Conservation (phyloP, 192 early-diverging fungal species). For the Coemansia sp. region DNA sequence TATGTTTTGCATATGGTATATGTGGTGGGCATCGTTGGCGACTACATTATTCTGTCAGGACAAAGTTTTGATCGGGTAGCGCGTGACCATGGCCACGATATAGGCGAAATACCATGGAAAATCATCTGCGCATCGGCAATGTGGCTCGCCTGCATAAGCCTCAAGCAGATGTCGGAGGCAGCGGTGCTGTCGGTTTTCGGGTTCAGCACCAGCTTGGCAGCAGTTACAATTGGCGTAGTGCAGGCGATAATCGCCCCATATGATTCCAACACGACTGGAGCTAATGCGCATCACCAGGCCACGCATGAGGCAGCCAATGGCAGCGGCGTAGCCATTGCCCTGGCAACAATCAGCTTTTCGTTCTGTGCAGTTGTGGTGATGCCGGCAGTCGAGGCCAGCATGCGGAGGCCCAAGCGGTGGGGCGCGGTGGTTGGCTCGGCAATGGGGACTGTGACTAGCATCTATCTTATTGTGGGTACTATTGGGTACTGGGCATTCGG, state of each 20-base stretch:
- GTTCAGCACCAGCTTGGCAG: constrained; percentile 65
- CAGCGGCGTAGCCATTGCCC: constrained; percentile 61
- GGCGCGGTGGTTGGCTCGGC: constrained; percentile 60
- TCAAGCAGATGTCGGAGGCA: constrained; percentile 78
- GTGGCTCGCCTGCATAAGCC: constrained; percentile 66
- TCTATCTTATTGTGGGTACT: constrained; percentile 70
- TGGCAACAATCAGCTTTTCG: constrained; percentile 75
- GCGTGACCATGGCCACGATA: constrained; percentile 30
- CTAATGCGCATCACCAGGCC: constrained; percentile 28
- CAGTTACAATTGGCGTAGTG: constrained; percentile 63
- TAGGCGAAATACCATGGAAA: constrained; percentile 59
- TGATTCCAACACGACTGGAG: constrained; percentile 2
- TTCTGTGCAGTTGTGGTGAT: constrained; percentile 78
- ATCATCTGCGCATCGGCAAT: constrained; percentile 60
- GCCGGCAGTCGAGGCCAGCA: constrained; percentile 73
- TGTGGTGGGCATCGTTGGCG: constrained; percentile 62
- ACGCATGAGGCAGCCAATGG: constrained; percentile 46
- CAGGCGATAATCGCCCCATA: constrained; percentile 53
- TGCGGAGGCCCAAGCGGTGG: constrained; percentile 68
- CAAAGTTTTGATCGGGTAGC: constrained; percentile 62
- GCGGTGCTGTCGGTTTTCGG: constrained; percentile 69
- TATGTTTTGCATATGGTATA: constrained; percentile 65
- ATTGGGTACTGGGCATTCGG: constrained; percentile 76
- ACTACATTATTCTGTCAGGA: constrained; percentile 74
- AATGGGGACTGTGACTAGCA: constrained; percentile 60